These are phyloP conservation scores for Acorus calamus DNA, from an alignment of 106 monocot genomes.

Conservation along the genomic window DNA sequence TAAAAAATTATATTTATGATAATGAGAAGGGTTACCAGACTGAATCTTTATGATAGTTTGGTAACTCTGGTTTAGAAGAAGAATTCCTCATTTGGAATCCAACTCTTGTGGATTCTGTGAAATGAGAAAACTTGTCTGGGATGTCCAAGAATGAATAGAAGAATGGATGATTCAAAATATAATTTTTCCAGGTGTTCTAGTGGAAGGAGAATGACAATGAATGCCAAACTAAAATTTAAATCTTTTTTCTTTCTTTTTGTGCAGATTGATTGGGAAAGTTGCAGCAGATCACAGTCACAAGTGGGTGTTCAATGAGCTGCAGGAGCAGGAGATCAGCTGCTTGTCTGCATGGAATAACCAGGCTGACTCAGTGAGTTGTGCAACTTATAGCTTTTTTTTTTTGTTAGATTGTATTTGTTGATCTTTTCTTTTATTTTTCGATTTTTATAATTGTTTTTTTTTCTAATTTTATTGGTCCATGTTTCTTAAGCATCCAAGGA, in stretches of 20 bases:
- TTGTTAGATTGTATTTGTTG: not conserved
- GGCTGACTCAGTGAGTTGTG: constrained; percentile 60
- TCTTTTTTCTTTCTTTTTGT: not conserved
- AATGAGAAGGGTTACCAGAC: too few species aligned
- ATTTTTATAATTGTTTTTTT: not conserved
- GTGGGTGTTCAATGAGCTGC: constrained; percentile 84
- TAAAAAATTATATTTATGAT: too few species aligned
- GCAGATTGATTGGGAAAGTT: constrained; percentile 91
- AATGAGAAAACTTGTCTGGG: too few species aligned
- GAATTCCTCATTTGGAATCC: too few species aligned
- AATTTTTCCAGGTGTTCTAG: too few species aligned
- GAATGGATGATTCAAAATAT: too few species aligned
- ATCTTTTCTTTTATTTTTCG: not conserved
- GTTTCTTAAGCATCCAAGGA: constrained; percentile 76
- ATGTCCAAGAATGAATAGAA: too few species aligned
- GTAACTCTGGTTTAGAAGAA: too few species aligned
- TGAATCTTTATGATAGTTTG: too few species aligned
- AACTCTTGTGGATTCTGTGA: too few species aligned
- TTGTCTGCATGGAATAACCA: constrained; percentile 74
- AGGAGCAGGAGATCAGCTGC: constrained; percentile 51
- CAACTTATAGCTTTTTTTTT: not conserved
- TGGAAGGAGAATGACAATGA: too few species aligned
- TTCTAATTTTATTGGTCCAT: constrained; percentile 1
- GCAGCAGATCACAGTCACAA: constrained; percentile 95
- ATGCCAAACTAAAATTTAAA: too few species aligned